Conservation (phyloP, 352 stramenopile species). For the Globisporangium heterothallicum region DNA sequence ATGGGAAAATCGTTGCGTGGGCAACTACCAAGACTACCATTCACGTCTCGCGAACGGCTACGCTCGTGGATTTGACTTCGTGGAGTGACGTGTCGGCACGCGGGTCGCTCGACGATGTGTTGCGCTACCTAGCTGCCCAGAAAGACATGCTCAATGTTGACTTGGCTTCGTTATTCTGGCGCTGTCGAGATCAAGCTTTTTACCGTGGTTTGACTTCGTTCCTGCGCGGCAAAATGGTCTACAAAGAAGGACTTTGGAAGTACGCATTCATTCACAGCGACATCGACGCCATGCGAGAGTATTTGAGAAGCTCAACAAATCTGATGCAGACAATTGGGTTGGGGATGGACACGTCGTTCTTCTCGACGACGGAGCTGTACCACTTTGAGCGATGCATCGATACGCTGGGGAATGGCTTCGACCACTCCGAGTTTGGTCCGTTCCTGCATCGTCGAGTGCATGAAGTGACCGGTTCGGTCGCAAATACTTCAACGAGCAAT, state of each 20-base stretch:
- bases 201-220: slow-evolving; percentile 27
- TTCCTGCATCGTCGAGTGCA: slow-evolving; percentile 38
- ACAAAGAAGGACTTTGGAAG: slow-evolving; percentile 37
- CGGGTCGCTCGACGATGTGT: slow-evolving; percentile 38
- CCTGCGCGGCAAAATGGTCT: slow-evolving; percentile 34
- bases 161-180: slow-evolving; percentile 31
- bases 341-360: slow-evolving; percentile 26
- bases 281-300: slow-evolving; percentile 27
- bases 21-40: slow-evolving; percentile 14
- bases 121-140: slow-evolving; percentile 21
- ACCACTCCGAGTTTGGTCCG: slow-evolving; percentile 44
- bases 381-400: slow-evolving; percentile 22
- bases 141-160: slow-evolving; percentile 25
- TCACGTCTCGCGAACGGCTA: slow-evolving; percentile 23
- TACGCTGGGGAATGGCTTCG: no score
- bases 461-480: slow-evolving; percentile 19
- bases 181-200: slow-evolving; percentile 34
- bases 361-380: slow-evolving; percentile 21
- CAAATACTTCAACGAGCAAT: not conserved
- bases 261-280: slow-evolving; percentile 48
- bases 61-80: slow-evolving; percentile 41
- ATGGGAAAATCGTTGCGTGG: slow-evolving; percentile 31
- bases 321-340: slow-evolving; percentile 21
- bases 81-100: slow-evolving; percentile 51
- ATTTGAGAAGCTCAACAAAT: slow-evolving; percentile 13